Percentiles rank a stretch among this genome's conserved stretches.
These are phyloP conservation scores for Tolypocladium tundrense DNA, from an alignment of 2,329 filamentous ascomycete genomes.

Conservation along the genomic window DNA sequence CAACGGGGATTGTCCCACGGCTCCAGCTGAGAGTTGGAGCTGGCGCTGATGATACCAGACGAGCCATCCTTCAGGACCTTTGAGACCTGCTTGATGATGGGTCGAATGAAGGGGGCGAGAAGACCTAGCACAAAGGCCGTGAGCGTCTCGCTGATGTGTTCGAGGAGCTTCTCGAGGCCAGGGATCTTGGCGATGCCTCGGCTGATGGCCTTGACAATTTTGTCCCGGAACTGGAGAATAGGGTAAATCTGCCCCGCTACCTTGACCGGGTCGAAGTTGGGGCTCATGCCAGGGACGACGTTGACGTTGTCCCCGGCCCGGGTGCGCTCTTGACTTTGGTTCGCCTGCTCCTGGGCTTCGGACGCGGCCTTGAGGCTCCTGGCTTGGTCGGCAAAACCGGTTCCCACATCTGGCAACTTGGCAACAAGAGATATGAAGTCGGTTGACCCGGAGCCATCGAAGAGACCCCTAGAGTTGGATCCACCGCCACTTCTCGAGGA, in stretches of 20 bases:
- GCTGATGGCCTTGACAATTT: constrained; percentile 79
- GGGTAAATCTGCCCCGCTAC: constrained; percentile 80
- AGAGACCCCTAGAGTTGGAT: constrained; percentile 29
- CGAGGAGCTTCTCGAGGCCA: constrained; percentile 78
- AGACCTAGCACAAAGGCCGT: constrained; percentile 88
- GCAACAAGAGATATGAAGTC: constrained; percentile 64
- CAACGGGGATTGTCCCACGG: constrained; percentile 69
- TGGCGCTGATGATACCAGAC: constrained; percentile 56
- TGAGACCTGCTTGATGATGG: constrained; percentile 80
- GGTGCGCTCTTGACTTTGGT: constrained; percentile 34
- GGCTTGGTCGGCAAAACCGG: constrained; percentile 57
- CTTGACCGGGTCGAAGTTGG: constrained; percentile 67
- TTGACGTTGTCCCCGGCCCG: constrained; percentile 37
- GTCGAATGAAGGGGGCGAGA: constrained; percentile 82
- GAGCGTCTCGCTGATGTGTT: constrained; percentile 86
- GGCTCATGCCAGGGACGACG: constrained; percentile 63
- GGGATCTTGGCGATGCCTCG: constrained; percentile 84
- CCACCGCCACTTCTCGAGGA: constrained; percentile 28
- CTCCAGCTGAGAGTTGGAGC: constrained; percentile 65
- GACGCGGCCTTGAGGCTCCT: constrained; percentile 50
- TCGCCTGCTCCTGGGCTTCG: constrained; percentile 53
- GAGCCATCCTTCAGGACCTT: constrained; percentile 80
- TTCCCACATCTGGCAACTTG: constrained; percentile 63
- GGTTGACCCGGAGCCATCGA: constrained; percentile 27
- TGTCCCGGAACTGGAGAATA: constrained; percentile 87